Base-by-base conservation (phyloP, 2,329 filamentous ascomycete genomes). In the Clarireedia homoeocarpa region DNA sequence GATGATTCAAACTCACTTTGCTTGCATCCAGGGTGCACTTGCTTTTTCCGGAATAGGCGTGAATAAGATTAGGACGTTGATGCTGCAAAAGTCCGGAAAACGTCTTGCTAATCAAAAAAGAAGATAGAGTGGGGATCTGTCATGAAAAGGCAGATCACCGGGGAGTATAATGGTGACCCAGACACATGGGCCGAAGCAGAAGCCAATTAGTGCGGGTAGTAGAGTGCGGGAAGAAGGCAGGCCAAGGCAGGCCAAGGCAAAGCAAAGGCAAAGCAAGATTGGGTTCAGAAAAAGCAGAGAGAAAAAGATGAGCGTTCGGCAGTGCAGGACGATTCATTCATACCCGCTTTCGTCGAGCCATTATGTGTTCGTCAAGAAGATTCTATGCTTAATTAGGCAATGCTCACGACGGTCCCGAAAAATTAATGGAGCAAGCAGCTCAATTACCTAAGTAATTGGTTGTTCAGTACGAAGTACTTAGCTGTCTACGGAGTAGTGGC, bases 151-250 rank as follows among this genome's bases (percentile, higher is more conserved):
- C 24, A 47, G 44, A 47, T 48, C 46, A n/a, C 27, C 46, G n/a
- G 27, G 15, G 39, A 23, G 42, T n/a, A 14, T 36, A 45, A 24
- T 23, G 44, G 46, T 45, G 52, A 55, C 17, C 47, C 47, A 55
- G 36, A 38, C 20, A 49, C n/a, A 55, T 55, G 46, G 52, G 46
- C 53, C 53, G 53, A 55, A 50, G 53, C 46, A 50, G 27, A 55
- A 45, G 38, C 45, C 34, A 55, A 24, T 26, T 47, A 20, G n/a
- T 30, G 47, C 39, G 27, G 53, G 47, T 45, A 51, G 20, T 51
- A 27, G 44, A 51, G 36, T 34, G 38, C 30, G 47, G 39, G 46
- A 55, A 51, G 53, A 24, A 44, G 23, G 38, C 38, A 40, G 20
- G 34, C 15, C 7, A 36, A 20, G 20, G 20, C 20, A 20, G 20